phyloP scores from a whole-genome alignment of 305 asterid genomes.

The Andrographis paniculata region DNA sequence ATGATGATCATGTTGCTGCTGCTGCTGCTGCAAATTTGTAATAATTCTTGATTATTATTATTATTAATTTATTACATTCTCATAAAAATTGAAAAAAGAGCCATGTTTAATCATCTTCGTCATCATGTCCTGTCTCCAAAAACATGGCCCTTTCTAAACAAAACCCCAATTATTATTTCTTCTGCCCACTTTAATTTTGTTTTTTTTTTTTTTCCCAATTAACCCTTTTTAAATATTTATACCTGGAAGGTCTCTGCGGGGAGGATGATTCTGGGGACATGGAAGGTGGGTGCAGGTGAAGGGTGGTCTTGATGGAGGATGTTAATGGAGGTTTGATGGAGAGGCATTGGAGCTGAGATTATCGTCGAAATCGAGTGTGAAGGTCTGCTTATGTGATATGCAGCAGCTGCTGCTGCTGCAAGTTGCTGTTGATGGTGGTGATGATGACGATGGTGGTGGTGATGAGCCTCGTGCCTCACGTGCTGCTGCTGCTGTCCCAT shows the following conservation, averaged over 20 bases:
- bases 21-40: conserved; percentile 25
- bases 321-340: conserved; percentile 51
- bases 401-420: conserved; percentile 33
- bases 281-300: conserved; percentile 30
- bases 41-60: too few species aligned
- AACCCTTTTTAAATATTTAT: not conserved
- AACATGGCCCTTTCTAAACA: conserved; percentile 21
- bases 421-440: conserved; percentile 33
- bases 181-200: too few species aligned
- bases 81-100: too few species aligned
- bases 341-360: conserved; percentile 62
- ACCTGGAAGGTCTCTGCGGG: conserved; percentile 66
- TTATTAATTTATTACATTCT: too few species aligned
- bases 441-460: conserved; percentile 27
- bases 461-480: conserved; percentile 41
- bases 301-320: conserved; percentile 49
- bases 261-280: conserved; percentile 61
- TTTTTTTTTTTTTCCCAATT: too few species aligned
- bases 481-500: conserved; percentile 32
- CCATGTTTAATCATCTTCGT: too few species aligned
- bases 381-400: conserved; percentile 72
- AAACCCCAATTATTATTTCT: too few species aligned
- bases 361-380: conserved; percentile 74
- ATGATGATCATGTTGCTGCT: conserved; percentile 53
- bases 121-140: not conserved